These are phyloP conservation scores for Bipolaris sorokiniana DNA, from an alignment of 2,329 filamentous ascomycete species.

Conservation along the genomic window DNA sequence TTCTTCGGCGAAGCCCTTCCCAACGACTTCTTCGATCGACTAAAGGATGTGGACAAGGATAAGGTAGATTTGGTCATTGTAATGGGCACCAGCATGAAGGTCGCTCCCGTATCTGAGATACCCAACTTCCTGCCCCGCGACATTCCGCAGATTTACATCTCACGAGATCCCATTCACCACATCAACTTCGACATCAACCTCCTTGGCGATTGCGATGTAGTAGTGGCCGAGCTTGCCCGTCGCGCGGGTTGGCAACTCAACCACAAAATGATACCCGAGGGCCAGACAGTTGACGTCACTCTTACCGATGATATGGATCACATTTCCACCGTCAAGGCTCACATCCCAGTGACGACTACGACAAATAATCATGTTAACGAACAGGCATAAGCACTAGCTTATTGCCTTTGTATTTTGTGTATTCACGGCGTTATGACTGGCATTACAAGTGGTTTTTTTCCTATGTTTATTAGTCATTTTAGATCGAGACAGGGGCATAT, in stretches of 20 bases:
- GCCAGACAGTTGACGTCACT: slow-evolving; percentile 65
- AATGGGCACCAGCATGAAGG: slow-evolving; percentile 94
- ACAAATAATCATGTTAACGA: slow-evolving; percentile 21
- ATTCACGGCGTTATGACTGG: slow-evolving; percentile 18
- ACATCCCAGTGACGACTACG: slow-evolving; percentile 21
- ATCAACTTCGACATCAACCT: slow-evolving; percentile 97
- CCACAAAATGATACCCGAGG: slow-evolving; percentile 81
- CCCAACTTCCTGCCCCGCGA: slow-evolving; percentile 77
- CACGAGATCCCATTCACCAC: slow-evolving; percentile 80
- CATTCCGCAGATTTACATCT: slow-evolving; percentile 90
- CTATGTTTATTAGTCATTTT: slow-evolving; percentile 1
- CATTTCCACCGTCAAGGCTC: slow-evolving; percentile 38
- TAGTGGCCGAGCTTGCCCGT: slow-evolving; percentile 84
- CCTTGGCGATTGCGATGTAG: slow-evolving; percentile 90
- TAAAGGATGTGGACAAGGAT: slow-evolving; percentile 81
- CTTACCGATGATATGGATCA: slow-evolving; percentile 40
- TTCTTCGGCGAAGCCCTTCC: slow-evolving; percentile 95
- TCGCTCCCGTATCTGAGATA: slow-evolving; percentile 92
- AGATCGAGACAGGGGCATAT: background rate
- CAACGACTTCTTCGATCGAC: slow-evolving; percentile 77
- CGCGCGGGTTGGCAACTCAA: slow-evolving; percentile 79
- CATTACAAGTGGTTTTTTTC: slow-evolving; percentile 16
- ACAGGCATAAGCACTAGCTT: slow-evolving; percentile 10
- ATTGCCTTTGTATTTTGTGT: slow-evolving; percentile 12
- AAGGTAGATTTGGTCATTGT: slow-evolving; percentile 89